phyloP scores from a whole-genome alignment of 768 basidiomycete species.

The Mycena metata region DNA sequence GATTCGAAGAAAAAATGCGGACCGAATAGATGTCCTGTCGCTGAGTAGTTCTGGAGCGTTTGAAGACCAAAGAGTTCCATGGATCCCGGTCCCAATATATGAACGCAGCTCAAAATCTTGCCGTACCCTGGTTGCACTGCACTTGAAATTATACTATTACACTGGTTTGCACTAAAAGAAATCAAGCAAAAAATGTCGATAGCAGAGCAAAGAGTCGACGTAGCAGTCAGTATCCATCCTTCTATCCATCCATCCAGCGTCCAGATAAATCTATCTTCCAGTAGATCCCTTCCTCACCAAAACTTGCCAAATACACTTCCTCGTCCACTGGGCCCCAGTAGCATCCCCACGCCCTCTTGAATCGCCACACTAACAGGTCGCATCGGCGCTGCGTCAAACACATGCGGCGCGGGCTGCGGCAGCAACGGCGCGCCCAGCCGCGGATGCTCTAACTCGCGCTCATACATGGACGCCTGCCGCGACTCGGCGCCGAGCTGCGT shows the following conservation, averaged over 20 bases:
- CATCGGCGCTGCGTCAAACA: constrained; percentile 81
- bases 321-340: constrained; percentile 60
- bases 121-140: too few species aligned
- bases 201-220: constrained; percentile 17
- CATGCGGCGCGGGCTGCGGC: constrained; percentile 84
- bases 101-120: too few species aligned
- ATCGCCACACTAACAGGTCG: constrained; percentile 81
- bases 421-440: constrained; percentile 62
- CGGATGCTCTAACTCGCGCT: constrained; percentile 76
- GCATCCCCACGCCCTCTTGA: constrained; percentile 77
- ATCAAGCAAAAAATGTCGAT: constrained; percentile 24
- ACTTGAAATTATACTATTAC: constrained; percentile 1
- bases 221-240: constrained; percentile 2
- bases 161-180: neutral
- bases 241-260: constrained; percentile 3
- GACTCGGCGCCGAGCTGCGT: constrained; percentile 63
- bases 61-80: too few species aligned
- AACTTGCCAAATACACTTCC: constrained; percentile 74
- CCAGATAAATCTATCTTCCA: too few species aligned
- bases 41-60: too few species aligned
- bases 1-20: too few species aligned
- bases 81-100: too few species aligned
- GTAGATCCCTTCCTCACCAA: constrained; percentile 55
- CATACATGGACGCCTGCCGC: constrained; percentile 79
- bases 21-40: too few species aligned